Evolutionary conservation across 1,284 basidiomycete species (phyloP).

Genomic region (Naganishia liquefaciens): DNA sequence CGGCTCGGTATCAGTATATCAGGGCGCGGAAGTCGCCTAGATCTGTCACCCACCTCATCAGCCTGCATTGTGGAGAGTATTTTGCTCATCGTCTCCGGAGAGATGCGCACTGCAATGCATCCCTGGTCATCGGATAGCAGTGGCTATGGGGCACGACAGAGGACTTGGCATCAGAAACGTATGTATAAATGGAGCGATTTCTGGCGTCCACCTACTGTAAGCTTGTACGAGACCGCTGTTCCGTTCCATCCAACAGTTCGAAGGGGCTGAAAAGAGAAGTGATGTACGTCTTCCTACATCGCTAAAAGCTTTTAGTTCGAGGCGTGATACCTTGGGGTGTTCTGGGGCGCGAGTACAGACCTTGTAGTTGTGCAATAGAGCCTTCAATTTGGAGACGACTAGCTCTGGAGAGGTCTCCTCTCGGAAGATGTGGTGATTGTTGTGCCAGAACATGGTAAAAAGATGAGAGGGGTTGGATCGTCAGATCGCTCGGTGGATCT

Average conservation of each 20-base stretch:
- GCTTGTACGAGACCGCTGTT: conserved; percentile 1
- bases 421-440: conserved; percentile 3
- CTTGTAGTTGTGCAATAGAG: not conserved
- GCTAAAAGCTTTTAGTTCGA: not conserved
- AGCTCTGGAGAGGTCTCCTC: not conserved
- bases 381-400: conserved; percentile 10
- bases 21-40: not conserved
- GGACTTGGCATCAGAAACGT: too few species aligned
- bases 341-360: not conserved
- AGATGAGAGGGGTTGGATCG: too few species aligned
- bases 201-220: not conserved
- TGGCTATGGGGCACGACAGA: not conserved
- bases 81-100: not conserved
- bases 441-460: conserved; percentile 6
- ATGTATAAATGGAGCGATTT: not conserved
- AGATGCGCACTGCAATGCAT: not conserved
- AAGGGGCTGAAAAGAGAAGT: conserved; percentile 21
- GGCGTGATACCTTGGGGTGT: not conserved
- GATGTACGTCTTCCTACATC: not conserved
- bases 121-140: conserved; percentile 1
- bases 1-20: not conserved
- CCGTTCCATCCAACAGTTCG: not conserved
- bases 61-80: conserved; percentile 1
- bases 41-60: not conserved
- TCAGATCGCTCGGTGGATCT: too few species aligned